Evolutionary conservation across 2,329 filamentous ascomycete species (phyloP), one percentile per base, ranked within the genome.

Genomic region (Xylaria sp.): DNA sequence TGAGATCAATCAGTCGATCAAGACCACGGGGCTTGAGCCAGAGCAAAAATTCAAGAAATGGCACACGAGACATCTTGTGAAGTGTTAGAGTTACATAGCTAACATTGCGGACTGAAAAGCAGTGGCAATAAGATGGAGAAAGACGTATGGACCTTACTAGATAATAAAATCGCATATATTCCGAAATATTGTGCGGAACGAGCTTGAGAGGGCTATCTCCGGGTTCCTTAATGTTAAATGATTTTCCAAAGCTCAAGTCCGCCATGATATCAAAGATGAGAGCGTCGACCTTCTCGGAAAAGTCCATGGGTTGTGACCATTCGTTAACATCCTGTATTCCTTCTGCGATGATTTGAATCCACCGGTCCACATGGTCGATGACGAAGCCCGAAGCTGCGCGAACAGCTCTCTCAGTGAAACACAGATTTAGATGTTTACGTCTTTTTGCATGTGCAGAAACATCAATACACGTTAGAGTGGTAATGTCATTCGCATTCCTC

Each of bases 171-270:
- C 13, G 10, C 33, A 55, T 15, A 10, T 39, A 55, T 11, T 27
- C 20, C 4, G 51, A 25, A 11, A 55, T 55, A 27, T 17, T 39
- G 33, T 55, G 33, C 4, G 51, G 31, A 57, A 20, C 70, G 61
- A 1, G 65, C 25, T 69, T 72, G 5, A 75, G 31, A 2, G 63
- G 62, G 29, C 71, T 74, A 0, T 69, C 39, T 15, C 63, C 70
- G 1, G 73, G 73, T 39, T 75, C 72, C 39, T 75, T 73, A 36
- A 71, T 66, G 49, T 73, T 45, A 56, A 75, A 74, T 1, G 73
- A 74, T 20, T 49, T 65, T 1, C 73, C 73, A 54, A 75, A 75
- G 25, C 63, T 29, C 0, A 75, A 67, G 27, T 73, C 72, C 1
- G 62, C 67, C 68, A 72, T 68, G 38, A 73, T 69, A 20, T 73